Conservation (phyloP, 2,329 filamentous ascomycete species). For the Beauveria sp. region DNA sequence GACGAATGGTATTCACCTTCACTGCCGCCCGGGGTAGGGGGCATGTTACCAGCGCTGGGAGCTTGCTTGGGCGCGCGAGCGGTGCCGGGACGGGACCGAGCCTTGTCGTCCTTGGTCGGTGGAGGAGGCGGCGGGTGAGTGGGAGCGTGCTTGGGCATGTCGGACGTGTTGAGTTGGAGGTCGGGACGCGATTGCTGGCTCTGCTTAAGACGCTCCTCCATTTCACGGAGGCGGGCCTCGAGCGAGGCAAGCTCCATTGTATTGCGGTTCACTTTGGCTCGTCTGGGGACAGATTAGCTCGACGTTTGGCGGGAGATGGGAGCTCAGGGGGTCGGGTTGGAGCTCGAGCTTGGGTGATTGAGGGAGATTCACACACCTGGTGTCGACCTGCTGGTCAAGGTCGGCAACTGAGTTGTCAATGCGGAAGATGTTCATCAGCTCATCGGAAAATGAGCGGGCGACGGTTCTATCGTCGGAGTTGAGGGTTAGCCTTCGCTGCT, state of each 20-base stretch:
- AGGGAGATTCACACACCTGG: slow-evolving; percentile 56
- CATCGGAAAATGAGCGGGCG: slow-evolving; percentile 77
- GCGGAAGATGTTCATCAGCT: slow-evolving; percentile 83
- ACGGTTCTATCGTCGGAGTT: slow-evolving; percentile 55
- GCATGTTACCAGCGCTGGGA: slow-evolving; percentile 49
- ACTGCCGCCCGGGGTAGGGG: slow-evolving; percentile 52
- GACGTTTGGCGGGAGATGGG: neutral
- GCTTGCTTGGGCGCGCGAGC: slow-evolving; percentile 42
- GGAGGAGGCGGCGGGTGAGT: slow-evolving; percentile 18
- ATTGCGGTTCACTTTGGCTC: slow-evolving; percentile 67
- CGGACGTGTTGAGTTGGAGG: slow-evolving; percentile 14
- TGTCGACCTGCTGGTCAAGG: slow-evolving; percentile 66
- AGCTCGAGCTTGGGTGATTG: neutral
- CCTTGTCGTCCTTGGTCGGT: slow-evolving; percentile 25
- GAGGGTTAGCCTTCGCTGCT: slow-evolving; percentile 8
- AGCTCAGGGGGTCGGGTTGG: neutral
- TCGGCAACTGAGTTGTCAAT: slow-evolving; percentile 71
- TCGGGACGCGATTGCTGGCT: slow-evolving; percentile 16
- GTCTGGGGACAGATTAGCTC: slow-evolving; percentile 44
- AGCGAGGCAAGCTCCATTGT: slow-evolving; percentile 77
- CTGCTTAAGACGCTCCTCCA: slow-evolving; percentile 65
- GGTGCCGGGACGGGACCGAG: slow-evolving; percentile 47
- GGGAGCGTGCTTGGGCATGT: slow-evolving; percentile 19
- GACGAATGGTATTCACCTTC: slow-evolving; percentile 51
- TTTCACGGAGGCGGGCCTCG: slow-evolving; percentile 74